Base-by-base conservation (phyloP, 805 yeast species). In the Myxozyma neglecta region DNA sequence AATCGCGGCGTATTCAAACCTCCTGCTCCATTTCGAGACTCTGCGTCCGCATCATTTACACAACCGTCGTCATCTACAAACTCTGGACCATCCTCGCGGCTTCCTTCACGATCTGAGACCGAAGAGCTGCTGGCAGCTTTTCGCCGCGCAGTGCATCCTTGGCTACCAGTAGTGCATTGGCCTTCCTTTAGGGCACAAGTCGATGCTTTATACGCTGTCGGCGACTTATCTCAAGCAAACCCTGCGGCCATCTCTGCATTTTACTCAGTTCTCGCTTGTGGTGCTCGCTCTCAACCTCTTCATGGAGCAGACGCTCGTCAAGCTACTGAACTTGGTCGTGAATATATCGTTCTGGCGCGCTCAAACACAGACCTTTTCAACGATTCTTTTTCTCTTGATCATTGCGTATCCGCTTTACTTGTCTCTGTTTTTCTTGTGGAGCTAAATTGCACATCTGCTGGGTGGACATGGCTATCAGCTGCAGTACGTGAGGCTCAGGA, bases 101-200 rank as follows among this genome's bases (percentile, higher is more conserved):
- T 68, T 40, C 72, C 72, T 13, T 47, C 55, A 13, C 59, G 56
- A 49, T 61, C 59, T 9, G 58, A 57, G 9, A 68, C 67, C 16
- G 58, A 58, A 24, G 46, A 29, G 14, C 64, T 70, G 44, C 29
- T 70, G 40, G 56, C 58, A 16, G 56, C 53, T 35, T 70, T 69
- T 48, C 56, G 48, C 51, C 60, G 60, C 42, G 56, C 65, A 36
- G 57, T 67, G 57, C 71, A 70, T 49, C 61, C 60, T 13, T 70
- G 71, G 72, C 53, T 69, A 47, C 73, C 73, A 0, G 59, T 67
- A 32, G 58, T 70, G 16, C 70, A 69, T 49, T 70, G 73, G 73
- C 63, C 58, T 2, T 57, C 59, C 10, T 69, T 70, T 46, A 47
- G 57, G 9, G 54, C 56, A 18, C 53, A 56, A 20, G 47, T 52